Evolutionary conservation across 176 grass and related monocot species (phyloP), one percentile per base, ranked within the genome.

Genomic region (Areca catechu): DNA sequence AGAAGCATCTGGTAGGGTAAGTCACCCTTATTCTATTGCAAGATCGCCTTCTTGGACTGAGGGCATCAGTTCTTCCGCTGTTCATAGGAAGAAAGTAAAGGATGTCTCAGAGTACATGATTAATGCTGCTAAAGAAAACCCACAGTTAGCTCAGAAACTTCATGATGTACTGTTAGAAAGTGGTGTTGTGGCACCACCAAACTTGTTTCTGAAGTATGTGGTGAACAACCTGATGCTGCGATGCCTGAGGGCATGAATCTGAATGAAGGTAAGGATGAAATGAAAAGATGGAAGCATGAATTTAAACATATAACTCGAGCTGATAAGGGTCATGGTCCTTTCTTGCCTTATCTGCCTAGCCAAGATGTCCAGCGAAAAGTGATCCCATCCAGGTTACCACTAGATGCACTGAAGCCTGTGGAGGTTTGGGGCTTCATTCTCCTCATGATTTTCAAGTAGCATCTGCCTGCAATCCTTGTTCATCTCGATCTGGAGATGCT

Each of bases 31-130:
- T 54, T 24, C 15, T 22, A 53, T 53, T 66, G 48, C 70, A 62
- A 53, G 50, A 62, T 54, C 58, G 6, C 58, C 70, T 60, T 70
- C 68, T 62, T 62, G 58, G 58, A 72, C 50, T 24, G 70, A 61
- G 15, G 70, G 82, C 72, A 60, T 80, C 71, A 69, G 54, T 37
- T 63, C 81, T 68, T 60, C 72, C 53, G 76, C 76, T 78, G 74
- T 88, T 24, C 70, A 79, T 53, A 88, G 84, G 52, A 98, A 88
- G 83, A 98, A 93, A 80, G 88, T 98, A 53, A 88, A 98, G 55
- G 81, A 98, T 82, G 89, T 98, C 55, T 98, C 94, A 22, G 77
- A 98, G 37, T 98, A 98, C 70, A 98, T 98, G 94, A 98, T 98
- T 79, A 78, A 98, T 62, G 94, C 94, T 51, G 94, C 94, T 69